phyloP scores from a whole-genome alignment of 495 filamentous ascomycete genomes.

The Poronia punctata region DNA sequence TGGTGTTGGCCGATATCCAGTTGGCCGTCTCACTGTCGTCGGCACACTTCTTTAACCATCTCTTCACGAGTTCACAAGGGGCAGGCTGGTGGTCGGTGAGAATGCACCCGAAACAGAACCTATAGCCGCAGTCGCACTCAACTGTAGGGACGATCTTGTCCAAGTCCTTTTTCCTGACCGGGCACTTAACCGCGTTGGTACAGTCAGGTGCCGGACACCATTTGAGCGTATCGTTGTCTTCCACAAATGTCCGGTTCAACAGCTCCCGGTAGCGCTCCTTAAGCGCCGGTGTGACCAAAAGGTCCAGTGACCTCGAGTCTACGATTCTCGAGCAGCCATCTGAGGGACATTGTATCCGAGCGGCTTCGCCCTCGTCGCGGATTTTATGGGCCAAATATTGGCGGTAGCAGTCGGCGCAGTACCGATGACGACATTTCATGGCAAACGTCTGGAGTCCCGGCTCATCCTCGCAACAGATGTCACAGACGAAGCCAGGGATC shows the following conservation, averaged over 20 bases:
- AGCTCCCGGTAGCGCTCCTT: constrained; percentile 75
- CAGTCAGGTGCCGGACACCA: constrained; percentile 98
- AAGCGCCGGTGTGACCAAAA: constrained; percentile 70
- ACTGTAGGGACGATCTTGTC: constrained; percentile 83
- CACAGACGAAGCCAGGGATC: constrained; percentile 75
- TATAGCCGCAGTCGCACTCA: constrained; percentile 69
- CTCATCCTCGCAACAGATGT: constrained; percentile 93
- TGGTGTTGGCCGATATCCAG: constrained; percentile 98
- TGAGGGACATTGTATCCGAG: constrained; percentile 86
- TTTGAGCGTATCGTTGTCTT: constrained; percentile 88
- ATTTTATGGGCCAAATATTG: constrained; percentile 92
- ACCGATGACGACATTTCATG: constrained; percentile 94
- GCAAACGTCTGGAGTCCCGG: constrained; percentile 78
- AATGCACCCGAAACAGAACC: constrained; percentile 97
- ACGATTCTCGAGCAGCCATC: constrained; percentile 85
- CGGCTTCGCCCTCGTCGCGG: constrained; percentile 87
- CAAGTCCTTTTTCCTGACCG: constrained; percentile 76
- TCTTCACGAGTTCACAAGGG: constrained; percentile 85
- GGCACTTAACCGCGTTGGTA: constrained; percentile 83
- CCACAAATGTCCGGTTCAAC: constrained; percentile 89
- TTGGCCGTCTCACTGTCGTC: constrained; percentile 98
- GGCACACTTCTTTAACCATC: constrained; percentile 96
- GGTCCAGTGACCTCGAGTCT: constrained; percentile 77
- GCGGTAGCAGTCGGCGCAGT: constrained; percentile 86
- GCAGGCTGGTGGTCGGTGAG: constrained; percentile 87